Evolutionary conservation across 306 rosid genomes (phyloP).

Genomic region (Rosa persica): DNA sequence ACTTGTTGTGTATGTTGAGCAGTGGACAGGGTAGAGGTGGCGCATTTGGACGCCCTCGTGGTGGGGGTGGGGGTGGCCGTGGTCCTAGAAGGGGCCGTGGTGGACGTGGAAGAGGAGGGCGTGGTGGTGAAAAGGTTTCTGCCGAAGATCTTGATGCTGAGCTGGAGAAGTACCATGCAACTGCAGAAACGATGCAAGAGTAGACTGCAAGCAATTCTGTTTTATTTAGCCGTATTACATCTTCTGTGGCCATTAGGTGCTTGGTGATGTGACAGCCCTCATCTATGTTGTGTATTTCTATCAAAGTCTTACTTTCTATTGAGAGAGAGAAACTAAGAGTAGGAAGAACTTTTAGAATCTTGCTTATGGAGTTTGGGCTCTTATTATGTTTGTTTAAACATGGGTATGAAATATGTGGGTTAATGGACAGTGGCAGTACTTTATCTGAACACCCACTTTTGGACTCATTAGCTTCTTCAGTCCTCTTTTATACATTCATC

Average conservation of each 20-base stretch:
- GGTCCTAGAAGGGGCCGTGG: conserved; percentile 52
- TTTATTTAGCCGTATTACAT: conserved; percentile 40
- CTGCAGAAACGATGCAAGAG: conserved; percentile 70
- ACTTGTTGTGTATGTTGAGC: conserved; percentile 33
- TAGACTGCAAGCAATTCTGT: conserved; percentile 43
- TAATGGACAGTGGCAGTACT: conserved; percentile 41
- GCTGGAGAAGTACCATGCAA: conserved; percentile 80
- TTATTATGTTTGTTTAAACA: conserved; percentile 44
- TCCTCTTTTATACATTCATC: conserved; percentile 43
- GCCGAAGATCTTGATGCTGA: conserved; percentile 98
- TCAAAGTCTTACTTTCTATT: conserved; percentile 43
- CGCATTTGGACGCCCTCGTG: conserved; percentile 50
- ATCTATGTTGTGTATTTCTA: conserved; percentile 51
- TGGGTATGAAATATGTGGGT: conserved; percentile 59
- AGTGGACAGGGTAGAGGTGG: conserved; percentile 72
- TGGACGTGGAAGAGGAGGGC: conserved; percentile 57
- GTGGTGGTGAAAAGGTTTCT: conserved; percentile 72
- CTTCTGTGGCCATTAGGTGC: conserved; percentile 44
- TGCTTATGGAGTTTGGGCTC: conserved; percentile 59
- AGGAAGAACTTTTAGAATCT: conserved; percentile 46
- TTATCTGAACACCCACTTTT: conserved; percentile 27
- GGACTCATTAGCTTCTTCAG: conserved; percentile 26
- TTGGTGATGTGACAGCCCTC: conserved; percentile 40
- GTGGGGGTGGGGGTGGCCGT: conserved; percentile 52
- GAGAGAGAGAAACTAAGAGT: conserved; percentile 36